These are phyloP conservation scores for Wickerhamiella sorbophila DNA, from an alignment of 805 yeast species.

Conservation along the genomic window DNA sequence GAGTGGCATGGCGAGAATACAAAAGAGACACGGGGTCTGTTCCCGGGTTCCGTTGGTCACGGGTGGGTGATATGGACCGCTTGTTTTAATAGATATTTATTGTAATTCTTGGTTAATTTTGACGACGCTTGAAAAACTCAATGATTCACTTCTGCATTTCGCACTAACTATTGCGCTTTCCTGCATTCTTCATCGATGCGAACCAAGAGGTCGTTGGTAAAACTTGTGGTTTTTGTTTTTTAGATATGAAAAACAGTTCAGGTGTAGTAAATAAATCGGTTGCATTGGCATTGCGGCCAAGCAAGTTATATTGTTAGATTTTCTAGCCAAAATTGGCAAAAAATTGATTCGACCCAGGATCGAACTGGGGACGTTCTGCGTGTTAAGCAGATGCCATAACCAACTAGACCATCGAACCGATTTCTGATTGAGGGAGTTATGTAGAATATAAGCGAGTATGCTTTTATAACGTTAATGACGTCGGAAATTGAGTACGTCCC, in stretches of 20 bases:
- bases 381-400: constrained; percentile 99
- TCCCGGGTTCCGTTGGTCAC: constrained; percentile 51
- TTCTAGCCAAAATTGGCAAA: constrained; percentile 16
- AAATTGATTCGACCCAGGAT: constrained; percentile 97
- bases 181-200: too few relatives aligned
- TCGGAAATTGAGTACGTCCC: too few relatives aligned
- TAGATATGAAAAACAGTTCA: too few relatives aligned
- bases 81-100: constrained; percentile 8
- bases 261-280: background rate
- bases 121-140: too few relatives aligned
- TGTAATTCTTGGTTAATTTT: background rate
- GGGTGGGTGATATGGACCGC: constrained; percentile 49
- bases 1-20: constrained; percentile 79
- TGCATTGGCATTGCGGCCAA: too few relatives aligned
- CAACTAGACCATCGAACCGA: constrained; percentile 74
- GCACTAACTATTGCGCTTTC: too few relatives aligned
- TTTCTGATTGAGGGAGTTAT: background rate
- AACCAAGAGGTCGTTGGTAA: too few relatives aligned
- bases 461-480: too few relatives aligned
- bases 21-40: constrained; percentile 51
- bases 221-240: too few relatives aligned
- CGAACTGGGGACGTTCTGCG: constrained; percentile 99
- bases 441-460: too few relatives aligned
- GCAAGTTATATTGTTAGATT: background rate
- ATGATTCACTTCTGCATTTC: too few relatives aligned